Percentiles rank a stretch among this genome's conserved stretches.
Evolutionary conservation across 139 green algal genomes (phyloP).

Genomic region (Chlorella vulgaris): DNA sequence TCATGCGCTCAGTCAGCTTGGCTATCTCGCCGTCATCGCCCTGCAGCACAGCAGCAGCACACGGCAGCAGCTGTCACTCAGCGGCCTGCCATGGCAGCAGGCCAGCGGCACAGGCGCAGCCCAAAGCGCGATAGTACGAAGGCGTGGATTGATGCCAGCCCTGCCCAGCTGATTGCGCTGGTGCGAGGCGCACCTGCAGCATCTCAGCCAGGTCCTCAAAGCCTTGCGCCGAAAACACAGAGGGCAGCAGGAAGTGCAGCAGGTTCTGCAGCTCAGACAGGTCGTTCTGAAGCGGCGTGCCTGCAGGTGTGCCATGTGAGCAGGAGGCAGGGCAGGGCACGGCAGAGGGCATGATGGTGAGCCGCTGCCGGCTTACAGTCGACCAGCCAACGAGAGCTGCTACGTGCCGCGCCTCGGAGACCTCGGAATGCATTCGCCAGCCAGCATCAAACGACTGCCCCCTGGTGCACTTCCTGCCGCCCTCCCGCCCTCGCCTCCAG

Average conservation of each 20-base stretch:
- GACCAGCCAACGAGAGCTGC: too few relatives aligned
- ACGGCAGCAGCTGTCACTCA: too few relatives aligned
- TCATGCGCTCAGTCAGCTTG: constrained; percentile 79
- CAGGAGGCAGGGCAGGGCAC: not conserved
- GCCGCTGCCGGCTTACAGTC: too few relatives aligned
- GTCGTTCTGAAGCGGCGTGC: constrained; percentile 95
- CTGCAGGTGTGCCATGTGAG: constrained; percentile 31
- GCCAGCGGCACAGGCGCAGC: too few relatives aligned
- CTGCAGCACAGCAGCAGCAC: not conserved
- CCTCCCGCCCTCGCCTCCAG: too few relatives aligned
- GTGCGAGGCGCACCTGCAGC: constrained; percentile 37
- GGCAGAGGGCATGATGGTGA: too few relatives aligned
- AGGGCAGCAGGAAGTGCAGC: constrained; percentile 88
- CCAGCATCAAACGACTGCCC: too few relatives aligned
- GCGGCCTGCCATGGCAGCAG: too few relatives aligned
- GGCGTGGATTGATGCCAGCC: not conserved
- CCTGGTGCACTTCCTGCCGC: too few relatives aligned
- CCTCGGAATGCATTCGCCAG: too few relatives aligned
- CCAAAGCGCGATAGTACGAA: too few relatives aligned
- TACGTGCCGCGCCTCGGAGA: too few relatives aligned
- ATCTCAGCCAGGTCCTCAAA: constrained; percentile 47
- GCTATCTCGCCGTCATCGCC: constrained; percentile 48
- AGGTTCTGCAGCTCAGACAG: constrained; percentile 87
- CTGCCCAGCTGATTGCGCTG: constrained; percentile 7
- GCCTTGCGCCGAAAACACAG: constrained; percentile 63